These are phyloP conservation scores for Lodderomyces elongisporus DNA, from an alignment of 1,139 yeast species.

Conservation along the genomic window DNA sequence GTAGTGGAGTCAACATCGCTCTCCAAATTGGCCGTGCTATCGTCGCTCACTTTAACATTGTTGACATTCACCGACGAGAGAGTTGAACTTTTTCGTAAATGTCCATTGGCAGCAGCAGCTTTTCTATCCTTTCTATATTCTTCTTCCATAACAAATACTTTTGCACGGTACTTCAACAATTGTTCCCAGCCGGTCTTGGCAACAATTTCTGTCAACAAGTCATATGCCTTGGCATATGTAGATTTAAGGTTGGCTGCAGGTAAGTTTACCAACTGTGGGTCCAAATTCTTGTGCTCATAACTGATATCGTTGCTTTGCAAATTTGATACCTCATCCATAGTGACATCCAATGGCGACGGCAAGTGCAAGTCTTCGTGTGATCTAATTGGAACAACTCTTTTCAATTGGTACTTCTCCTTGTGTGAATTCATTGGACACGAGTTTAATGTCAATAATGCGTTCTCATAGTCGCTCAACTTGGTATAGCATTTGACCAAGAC, in stretches of 20 bases:
- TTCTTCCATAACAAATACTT: constrained; percentile 92
- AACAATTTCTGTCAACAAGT: constrained; percentile 69
- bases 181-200: constrained; percentile 83
- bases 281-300: constrained; percentile 52
- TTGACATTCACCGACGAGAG: constrained; percentile 14
- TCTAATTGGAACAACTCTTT: constrained; percentile 58
- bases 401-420: constrained; percentile 53
- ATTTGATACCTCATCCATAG: constrained; percentile 56
- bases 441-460: constrained; percentile 77
- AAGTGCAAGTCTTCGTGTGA: constrained; percentile 56
- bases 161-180: constrained; percentile 71
- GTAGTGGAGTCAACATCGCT: constrained; percentile 31
- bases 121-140: constrained; percentile 59
- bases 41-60: neutral
- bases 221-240: constrained; percentile 77
- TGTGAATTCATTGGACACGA: constrained; percentile 89
- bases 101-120: constrained; percentile 12
- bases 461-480: constrained; percentile 61
- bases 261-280: constrained; percentile 62
- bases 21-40: constrained; percentile 2
- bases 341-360: constrained; percentile 77
- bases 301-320: constrained; percentile 50
- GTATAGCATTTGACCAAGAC: constrained; percentile 69
- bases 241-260: constrained; percentile 76
- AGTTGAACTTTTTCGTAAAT: constrained; percentile 15